A percentile compares a stretch with the other conserved stretches of the same genome.
Evolutionary conservation across 495 filamentous ascomycete genomes (phyloP).

Genomic region (Lasiosphaeriaceae sp.): DNA sequence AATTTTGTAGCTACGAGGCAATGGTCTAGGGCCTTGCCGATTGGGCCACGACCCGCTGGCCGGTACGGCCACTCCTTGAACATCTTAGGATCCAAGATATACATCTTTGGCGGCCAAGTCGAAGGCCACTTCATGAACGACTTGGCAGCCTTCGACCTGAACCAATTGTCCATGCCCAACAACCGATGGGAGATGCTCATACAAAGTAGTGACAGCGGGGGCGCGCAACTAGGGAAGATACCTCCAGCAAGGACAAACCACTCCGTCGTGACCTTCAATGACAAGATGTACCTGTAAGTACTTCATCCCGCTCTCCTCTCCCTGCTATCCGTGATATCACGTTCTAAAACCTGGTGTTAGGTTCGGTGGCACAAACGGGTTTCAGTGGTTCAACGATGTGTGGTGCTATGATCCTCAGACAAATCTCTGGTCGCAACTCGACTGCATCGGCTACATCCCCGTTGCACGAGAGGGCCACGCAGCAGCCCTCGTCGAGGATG

Average conservation of each 20-base stretch:
- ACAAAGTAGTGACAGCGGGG: slow-evolving; percentile 67
- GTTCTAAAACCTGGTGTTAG: slow-evolving; percentile 41
- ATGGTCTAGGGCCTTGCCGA: slow-evolving; percentile 91
- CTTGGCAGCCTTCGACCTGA: slow-evolving; percentile 92
- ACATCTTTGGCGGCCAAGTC: slow-evolving; percentile 95
- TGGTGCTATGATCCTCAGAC: slow-evolving; percentile 87
- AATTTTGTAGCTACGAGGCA: slow-evolving; percentile 75
- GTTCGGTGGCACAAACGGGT: slow-evolving; percentile 94
- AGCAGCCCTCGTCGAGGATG: slow-evolving; percentile 85
- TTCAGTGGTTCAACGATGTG: slow-evolving; percentile 97
- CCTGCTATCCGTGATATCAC: background rate
- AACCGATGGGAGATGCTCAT: slow-evolving; percentile 94
- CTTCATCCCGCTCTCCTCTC: background rate
- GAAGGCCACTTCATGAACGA: slow-evolving; percentile 99
- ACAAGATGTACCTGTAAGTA: slow-evolving; percentile 88
- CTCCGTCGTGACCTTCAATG: slow-evolving; percentile 83
- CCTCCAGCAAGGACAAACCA: slow-evolving; percentile 97
- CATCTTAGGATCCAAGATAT: slow-evolving; percentile 93
- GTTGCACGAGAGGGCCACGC: slow-evolving; percentile 92
- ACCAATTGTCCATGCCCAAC: slow-evolving; percentile 78
- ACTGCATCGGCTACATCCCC: slow-evolving; percentile 97
- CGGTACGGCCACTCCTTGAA: slow-evolving; percentile 96
- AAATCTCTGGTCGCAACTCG: slow-evolving; percentile 79
- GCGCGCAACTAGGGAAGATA: slow-evolving; percentile 58
- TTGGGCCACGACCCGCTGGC: slow-evolving; percentile 76